Conservation (phyloP, 306 rosid genomes). For the Aeschynomene evenia region DNA sequence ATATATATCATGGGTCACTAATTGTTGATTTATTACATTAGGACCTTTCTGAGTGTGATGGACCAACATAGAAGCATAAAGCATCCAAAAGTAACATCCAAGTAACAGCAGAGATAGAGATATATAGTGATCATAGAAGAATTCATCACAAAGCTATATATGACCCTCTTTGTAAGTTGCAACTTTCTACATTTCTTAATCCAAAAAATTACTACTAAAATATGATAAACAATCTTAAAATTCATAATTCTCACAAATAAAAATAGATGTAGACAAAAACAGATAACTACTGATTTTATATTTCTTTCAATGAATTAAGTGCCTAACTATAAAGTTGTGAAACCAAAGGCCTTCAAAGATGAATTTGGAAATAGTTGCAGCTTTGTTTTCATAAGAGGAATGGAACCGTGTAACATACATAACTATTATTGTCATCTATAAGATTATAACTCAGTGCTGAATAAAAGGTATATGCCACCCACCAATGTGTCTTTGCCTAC, state of each 20-base stretch:
- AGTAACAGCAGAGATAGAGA: background rate
- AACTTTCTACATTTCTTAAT: too few species aligned
- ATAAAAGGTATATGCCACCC: background rate
- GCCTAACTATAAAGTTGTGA: background rate
- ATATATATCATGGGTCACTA: too few species aligned
- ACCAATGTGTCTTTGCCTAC: background rate
- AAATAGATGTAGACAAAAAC: too few species aligned
- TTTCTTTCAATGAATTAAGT: background rate
- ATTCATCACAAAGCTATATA: conserved; percentile 37
- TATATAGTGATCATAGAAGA: background rate
- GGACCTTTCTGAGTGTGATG: background rate
- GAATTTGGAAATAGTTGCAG: background rate
- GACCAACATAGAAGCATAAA: conserved; percentile 13
- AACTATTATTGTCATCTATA: conserved; percentile 7
- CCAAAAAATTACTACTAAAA: too few species aligned
- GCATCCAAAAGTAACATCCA: background rate
- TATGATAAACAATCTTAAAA: too few species aligned
- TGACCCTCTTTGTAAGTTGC: too few species aligned
- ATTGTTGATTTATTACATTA: background rate
- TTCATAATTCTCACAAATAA: too few species aligned
- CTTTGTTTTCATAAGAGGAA: background rate
- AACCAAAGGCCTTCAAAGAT: background rate
- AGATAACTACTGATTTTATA: too few species aligned
- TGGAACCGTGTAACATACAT: background rate
- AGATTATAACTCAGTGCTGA: background rate